Evolutionary conservation across 2,329 filamentous ascomycete species (phyloP), one percentile per base, ranked within the genome.

Genomic region (Xylaria hypoxylon): DNA sequence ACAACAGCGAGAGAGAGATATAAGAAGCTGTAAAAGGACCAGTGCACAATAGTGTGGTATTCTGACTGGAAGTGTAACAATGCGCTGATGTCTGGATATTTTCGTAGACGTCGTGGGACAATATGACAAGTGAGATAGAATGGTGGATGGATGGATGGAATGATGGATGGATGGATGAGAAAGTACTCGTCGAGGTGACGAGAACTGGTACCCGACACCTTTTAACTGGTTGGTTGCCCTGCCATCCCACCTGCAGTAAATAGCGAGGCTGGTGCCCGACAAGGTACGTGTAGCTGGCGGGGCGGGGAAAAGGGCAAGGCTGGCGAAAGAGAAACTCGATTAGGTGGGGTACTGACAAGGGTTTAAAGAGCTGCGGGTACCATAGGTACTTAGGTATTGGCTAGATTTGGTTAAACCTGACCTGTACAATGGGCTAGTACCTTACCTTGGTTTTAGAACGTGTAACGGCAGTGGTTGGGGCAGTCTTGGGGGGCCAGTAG

Each of bases 231-330:
- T 74, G 74, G 82, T 83, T 84, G 82, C 81, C 82, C 82, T 79
- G 82, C 82, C 82, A 84, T 80, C 79, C 63, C 79, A 78, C 66
- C 63, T 48, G 65, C 63, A 75, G 77, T 79, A 77, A 79, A 79
- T 77, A 79, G 73, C 74, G 74, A 77, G 76, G 78, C 77, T 79
- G 78, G 78, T 67, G 47, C 38, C 47, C 38, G 47, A 38, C 59
- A 59, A 31, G n/a, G 28, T 15, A 38, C 35, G 13, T 38, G 35
- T n/a, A n/a, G 35, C 35, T 13, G 35, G 1, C 11, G 38, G n/a
- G 17, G 10, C 22, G 15, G 24, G 50, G 56, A 74, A 78, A 77
- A 74, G 66, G 58, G 70, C 72, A 77, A 76, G 75, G 75, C 74
- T 74, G 75, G 69, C 51, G 48, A 24, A 52, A n/a, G 35, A 28